Base-by-base conservation (phyloP, 768 basidiomycete species). In the Nidularia pulvinata region DNA sequence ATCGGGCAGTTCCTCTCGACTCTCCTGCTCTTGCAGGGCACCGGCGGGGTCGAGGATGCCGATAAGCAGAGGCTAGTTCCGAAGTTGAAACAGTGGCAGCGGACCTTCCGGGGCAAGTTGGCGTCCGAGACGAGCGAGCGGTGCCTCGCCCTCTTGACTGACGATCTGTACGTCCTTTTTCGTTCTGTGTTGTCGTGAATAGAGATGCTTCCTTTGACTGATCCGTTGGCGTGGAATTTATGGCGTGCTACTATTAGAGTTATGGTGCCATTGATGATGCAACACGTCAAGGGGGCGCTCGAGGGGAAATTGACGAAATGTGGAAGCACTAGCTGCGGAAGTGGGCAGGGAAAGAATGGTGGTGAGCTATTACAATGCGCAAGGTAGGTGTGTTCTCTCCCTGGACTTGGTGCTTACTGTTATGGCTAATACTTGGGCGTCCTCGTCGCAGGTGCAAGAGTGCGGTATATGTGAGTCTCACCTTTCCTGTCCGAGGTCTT, bases 1-100 rank as follows among this genome's bases (percentile, higher is more conserved):
- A 59, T 68, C 14, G 69, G 70, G 9, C 75, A 78, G 54, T 77
- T 77, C 49, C 57, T 75, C 33, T 65, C 74, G 0, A 74, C 75
- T 5, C 58, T 78, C 32, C 61, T 78, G 11, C 64, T 73, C 33
- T 58, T 76, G 2, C 75, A 76, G 50, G 76, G 75, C 14, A 59
- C 55, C 13, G 53, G 53, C 10, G 62, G 57, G 2, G 59, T 78
- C 46, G 65, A 67, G 2, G 63, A 63, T 30, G 62, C 60, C 19
- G 66, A 73, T 48, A 70, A 68, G 54, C 49, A 58, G 25, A 67
- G 57, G 10, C 65, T 76, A n/a, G 42, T 74, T 7, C 60, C 56
- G 1, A 70, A 72, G 54, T 52, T 77, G n/a, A 56, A 53, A 47
- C 46, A 35, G 22, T 78, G 75, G 75, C 51, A 62, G 25, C 55